Evolutionary conservation across 768 basidiomycete species (phyloP).

Genomic region (Crassisporium funariophilum): DNA sequence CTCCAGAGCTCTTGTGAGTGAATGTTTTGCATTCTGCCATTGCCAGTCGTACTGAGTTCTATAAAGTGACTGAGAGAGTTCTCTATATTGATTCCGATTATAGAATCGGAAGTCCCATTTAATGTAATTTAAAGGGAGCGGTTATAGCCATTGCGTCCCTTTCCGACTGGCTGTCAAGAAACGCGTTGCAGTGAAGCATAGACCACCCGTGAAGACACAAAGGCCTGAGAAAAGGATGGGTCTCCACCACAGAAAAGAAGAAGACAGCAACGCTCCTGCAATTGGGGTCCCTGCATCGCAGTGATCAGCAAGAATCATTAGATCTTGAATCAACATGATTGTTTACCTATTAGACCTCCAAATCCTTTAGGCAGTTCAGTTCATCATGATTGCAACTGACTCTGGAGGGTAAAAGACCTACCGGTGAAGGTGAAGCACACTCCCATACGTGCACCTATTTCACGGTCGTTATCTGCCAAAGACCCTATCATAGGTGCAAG

Average conservation of each 20-base stretch:
- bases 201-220: constrained; percentile 31
- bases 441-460: constrained; percentile 59
- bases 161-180: constrained; percentile 26
- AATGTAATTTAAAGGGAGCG: too few species aligned
- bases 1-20: too few species aligned
- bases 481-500: constrained; percentile 45
- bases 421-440: constrained; percentile 51
- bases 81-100: too few species aligned
- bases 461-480: constrained; percentile 45
- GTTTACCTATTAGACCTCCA: constrained; percentile 42
- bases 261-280: constrained; percentile 55
- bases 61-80: too few species aligned
- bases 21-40: too few species aligned
- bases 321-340: background rate
- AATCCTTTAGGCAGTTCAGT: constrained; percentile 30
- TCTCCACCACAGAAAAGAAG: constrained; percentile 58
- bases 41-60: too few species aligned
- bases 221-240: constrained; percentile 55
- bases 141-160: constrained; percentile 25
- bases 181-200: constrained; percentile 32
- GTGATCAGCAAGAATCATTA: background rate
- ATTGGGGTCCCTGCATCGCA: constrained; percentile 52
- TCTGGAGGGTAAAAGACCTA: constrained; percentile 20
- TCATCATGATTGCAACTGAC: constrained; percentile 11
- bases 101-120: too few species aligned